Evolutionary conservation across 495 filamentous ascomycete species (phyloP), one percentile per base, ranked within the genome.

Genomic region (Entonaema liquescens): DNA sequence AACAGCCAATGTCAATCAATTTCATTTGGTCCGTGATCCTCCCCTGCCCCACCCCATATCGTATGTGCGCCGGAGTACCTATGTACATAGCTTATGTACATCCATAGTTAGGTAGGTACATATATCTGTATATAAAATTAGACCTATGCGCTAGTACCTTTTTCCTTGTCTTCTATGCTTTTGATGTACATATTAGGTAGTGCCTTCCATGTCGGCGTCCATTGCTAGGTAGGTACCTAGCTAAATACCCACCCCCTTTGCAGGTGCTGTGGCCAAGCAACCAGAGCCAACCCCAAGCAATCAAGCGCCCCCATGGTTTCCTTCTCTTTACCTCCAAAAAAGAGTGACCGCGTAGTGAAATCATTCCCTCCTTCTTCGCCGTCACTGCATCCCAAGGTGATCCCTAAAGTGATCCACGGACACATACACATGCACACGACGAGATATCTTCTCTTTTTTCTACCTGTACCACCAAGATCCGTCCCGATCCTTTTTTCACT

Each of bases 1-100:
- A 73, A 73, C 70, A 72, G 38, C 56, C 65, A 67, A 65, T 67
- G 59, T 68, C 49, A 64, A 60, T 72, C 53, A 67, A 33, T 35
- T 15, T 47, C 19, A 15, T 54, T 28, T 15, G 59, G 28, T 57
- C 42, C 42, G 42, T 47, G 42, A 47, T 47, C 42, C 42, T 70
- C 47, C 38, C 61, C 21, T 15, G 68, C 62, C 62, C 68, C 68
- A 72, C 63, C 33, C 33, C 44, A n/a, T 33, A 21, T 33, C 15
- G 50, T 59, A 58, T 19, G 53, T 59, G 36, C 21, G 4, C 11
- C 26, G 44, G 28, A n/a, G 17, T 59, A 67, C 42, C 54, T 62
- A 57, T 36, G 54, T 69, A 54, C 54, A 23, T 53, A 53, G n/a
- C 7, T 40, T 8, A 12, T 31, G 11, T 55, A 38, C 28, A 26